Evolutionary conservation across 2,329 filamentous ascomycete genomes (phyloP), one percentile per base, ranked within the genome.

Genomic region (Aspergillus floridensis): DNA sequence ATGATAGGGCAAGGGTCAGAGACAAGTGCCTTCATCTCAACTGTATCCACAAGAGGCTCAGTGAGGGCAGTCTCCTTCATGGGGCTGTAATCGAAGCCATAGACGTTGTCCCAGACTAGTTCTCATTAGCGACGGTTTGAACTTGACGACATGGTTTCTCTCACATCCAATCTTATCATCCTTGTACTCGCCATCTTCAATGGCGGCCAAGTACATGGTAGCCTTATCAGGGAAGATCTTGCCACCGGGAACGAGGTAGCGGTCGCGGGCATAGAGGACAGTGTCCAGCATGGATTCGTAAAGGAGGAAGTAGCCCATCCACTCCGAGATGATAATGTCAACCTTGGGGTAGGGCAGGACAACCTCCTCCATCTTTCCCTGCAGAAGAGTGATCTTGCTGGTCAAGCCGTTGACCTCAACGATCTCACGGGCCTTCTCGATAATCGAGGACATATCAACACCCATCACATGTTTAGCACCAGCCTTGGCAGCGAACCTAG

Each of bases 311-410:
- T 99, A 99, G 35, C 95, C 95, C 95, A 99, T 99, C 95, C 95
- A 99, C 83, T 99, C 95, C 2, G 93, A 98, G 76, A 99, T 96
- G 80, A 99, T 99, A 76, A 99, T 99, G 74, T 99, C 95, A 66
- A 99, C 95, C 80, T 98, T 91, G 72, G 92, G 89, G 79, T 90
- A 96, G 21, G 95, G 95, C 63, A 99, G 83, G 72, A 90, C 83
- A 49, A 99, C 92, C 81, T 99, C 95, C 82, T 99, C 95, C 95
- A 99, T 99, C 86, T 99, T 99, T 76, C 95, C 95, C 82, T 98
- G 95, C 65, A 99, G 86, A 61, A 99, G 86, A 56, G 95, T 98
- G 77, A 99, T 97, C 86, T 96, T 96, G 81, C 93, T 90, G 56
- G 89, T 85, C 84, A 99, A 87, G 69, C 93, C 93, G 77, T 99